Percentiles rank a stretch among this genome's conserved stretches.
phyloP scores from a whole-genome alignment of 805 yeast species.

The Kregervanrija delftensis region DNA sequence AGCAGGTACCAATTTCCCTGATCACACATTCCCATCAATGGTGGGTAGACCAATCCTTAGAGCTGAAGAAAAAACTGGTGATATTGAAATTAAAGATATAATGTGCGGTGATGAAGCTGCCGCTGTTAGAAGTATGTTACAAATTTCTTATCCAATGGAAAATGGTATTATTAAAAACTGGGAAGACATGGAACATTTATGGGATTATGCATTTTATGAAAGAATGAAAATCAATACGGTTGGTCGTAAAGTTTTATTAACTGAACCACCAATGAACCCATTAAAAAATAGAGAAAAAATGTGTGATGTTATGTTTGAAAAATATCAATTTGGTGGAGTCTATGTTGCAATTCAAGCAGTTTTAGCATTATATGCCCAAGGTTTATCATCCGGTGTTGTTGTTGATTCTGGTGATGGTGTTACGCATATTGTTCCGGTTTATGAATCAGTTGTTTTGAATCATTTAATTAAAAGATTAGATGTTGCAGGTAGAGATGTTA shows the following conservation, averaged over 20 bases:
- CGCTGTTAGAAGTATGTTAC: conserved; percentile 81
- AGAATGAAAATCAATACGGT: conserved; percentile 70
- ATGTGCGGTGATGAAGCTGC: conserved; percentile 98
- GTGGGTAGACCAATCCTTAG: conserved; percentile 96
- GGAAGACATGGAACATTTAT: conserved; percentile 97
- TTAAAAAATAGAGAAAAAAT: conserved; percentile 80
- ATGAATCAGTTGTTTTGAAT: conserved; percentile 93
- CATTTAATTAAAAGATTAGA: conserved; percentile 89
- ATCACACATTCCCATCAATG: conserved; percentile 91
- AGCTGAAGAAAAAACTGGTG: conserved; percentile 85
- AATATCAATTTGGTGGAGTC: conserved; percentile 84
- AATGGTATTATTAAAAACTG: conserved; percentile 95
- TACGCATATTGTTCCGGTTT: conserved; percentile 96
- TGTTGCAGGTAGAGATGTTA: conserved; percentile 97
- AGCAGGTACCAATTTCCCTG: conserved; percentile 96
- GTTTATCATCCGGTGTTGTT: conserved; percentile 93
- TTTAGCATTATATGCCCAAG: conserved; percentile 95
- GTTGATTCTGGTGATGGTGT: conserved; percentile 99
- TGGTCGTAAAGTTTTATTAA: conserved; percentile 76
- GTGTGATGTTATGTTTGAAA: conserved; percentile 92
- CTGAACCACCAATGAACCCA: conserved; percentile 99
- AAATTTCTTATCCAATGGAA: conserved; percentile 97
- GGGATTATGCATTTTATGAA: conserved; percentile 97
- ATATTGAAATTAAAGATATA: conserved; percentile 81
- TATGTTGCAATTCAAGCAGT: conserved; percentile 97